A percentile compares a stretch with the other conserved stretches of the same genome.
phyloP scores from a whole-genome alignment of 768 basidiomycete genomes.

The Kwoniella heveanensis region DNA sequence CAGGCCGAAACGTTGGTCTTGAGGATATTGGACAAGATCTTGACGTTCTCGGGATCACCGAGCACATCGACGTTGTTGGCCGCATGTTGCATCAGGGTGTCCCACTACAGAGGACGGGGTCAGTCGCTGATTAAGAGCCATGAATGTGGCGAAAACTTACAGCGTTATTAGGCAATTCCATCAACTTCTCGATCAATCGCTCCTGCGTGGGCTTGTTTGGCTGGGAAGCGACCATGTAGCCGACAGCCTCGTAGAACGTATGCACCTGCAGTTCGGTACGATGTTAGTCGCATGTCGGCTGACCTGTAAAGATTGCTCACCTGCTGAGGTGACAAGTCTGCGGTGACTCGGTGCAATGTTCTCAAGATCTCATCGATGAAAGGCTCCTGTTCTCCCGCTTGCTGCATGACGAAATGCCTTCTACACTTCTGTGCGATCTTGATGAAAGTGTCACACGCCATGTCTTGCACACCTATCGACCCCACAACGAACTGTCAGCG shows the following conservation, averaged over 20 bases:
- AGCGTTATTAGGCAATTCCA: slow-evolving; percentile 96
- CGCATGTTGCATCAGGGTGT: slow-evolving; percentile 93
- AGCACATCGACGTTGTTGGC: slow-evolving; percentile 89
- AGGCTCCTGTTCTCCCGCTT: slow-evolving; percentile 93
- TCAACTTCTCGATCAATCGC: slow-evolving; percentile 87
- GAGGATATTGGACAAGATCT: slow-evolving; percentile 91
- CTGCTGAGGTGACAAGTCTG: slow-evolving; percentile 90
- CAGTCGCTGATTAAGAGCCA: background rate
- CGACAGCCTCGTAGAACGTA: slow-evolving; percentile 98
- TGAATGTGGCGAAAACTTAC: slow-evolving; percentile 60
- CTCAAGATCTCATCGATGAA: slow-evolving; percentile 97
- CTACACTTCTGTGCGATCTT: slow-evolving; percentile 99
- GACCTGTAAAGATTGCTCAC: slow-evolving; percentile 34
- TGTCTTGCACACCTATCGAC: slow-evolving; percentile 87
- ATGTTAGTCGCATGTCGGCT: slow-evolving; percentile 13
- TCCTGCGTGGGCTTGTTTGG: slow-evolving; percentile 97
- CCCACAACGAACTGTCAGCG: slow-evolving; percentile 5
- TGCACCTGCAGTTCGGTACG: slow-evolving; percentile 68
- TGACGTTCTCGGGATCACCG: slow-evolving; percentile 87
- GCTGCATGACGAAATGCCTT: slow-evolving; percentile 97
- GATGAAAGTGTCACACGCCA: slow-evolving; percentile 99
- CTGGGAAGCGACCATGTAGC: slow-evolving; percentile 99
- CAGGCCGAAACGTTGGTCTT: slow-evolving; percentile 99
- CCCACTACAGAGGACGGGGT: slow-evolving; percentile 71
- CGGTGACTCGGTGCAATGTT: slow-evolving; percentile 86